Evolutionary conservation across 257 asterid genomes (phyloP).

Genomic region (Haberlea rhodopensis): DNA sequence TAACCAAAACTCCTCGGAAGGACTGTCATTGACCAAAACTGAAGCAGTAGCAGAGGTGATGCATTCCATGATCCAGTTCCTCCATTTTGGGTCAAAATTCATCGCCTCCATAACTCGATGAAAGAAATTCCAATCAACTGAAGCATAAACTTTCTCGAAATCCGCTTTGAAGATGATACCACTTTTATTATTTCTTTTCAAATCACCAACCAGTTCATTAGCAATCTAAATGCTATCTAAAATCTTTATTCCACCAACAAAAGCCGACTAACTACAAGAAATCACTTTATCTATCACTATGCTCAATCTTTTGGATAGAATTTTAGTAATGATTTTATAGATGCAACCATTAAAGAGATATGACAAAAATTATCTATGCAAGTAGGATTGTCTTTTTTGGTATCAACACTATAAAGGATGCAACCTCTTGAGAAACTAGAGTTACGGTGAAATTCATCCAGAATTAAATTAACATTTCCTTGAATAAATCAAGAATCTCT

Average conservation of each 20-base stretch:
- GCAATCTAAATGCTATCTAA: background rate
- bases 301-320: background rate
- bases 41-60: background rate
- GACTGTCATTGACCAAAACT: background rate
- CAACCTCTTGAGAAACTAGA: no score
- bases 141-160: background rate
- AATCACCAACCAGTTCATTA: background rate
- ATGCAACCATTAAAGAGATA: background rate
- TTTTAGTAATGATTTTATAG: background rate
- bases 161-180: background rate
- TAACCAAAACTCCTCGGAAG: background rate
- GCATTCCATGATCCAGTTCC: background rate
- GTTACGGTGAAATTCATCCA: no score
- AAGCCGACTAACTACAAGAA: background rate
- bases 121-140: background rate
- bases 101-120: background rate
- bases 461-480: no score
- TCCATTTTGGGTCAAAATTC: background rate
- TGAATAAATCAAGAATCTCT: no score
- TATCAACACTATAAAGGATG: no score
- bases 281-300: background rate
- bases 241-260: background rate
- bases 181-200: background rate
- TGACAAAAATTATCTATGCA: no score
- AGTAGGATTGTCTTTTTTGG: no score